A percentile compares a stretch with the other conserved stretches of the same genome.
These are phyloP conservation scores for Spiromastix sp. DNA, from an alignment of 2,329 filamentous ascomycete species.

Conservation along the genomic window DNA sequence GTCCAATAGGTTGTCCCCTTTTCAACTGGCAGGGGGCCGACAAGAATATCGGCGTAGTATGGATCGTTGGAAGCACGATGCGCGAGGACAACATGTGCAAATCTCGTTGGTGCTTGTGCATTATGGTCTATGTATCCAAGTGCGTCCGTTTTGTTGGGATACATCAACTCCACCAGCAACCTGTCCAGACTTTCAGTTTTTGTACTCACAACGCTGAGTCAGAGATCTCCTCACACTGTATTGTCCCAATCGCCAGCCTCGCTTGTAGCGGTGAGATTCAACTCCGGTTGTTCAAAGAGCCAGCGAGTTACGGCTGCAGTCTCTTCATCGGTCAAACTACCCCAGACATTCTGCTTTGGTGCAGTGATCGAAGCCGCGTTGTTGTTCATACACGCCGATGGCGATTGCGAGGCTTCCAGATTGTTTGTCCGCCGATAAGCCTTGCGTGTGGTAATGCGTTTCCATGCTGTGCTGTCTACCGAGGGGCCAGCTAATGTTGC, in stretches of 20 bases:
- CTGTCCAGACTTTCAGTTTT: too few species aligned
- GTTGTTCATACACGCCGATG: too few species aligned
- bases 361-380: too few species aligned
- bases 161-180: constrained; percentile 38
- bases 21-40: constrained; percentile 39
- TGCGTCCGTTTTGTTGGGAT: constrained; percentile 39
- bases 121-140: constrained; percentile 35
- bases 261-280: constrained; percentile 36
- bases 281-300: constrained; percentile 32
- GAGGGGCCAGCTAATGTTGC: too few species aligned
- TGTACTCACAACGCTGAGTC: too few species aligned
- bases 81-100: constrained; percentile 39
- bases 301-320: constrained; percentile 36
- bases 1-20: constrained; percentile 27
- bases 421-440: too few species aligned
- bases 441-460: too few species aligned
- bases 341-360: constrained; percentile 34
- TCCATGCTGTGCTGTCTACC: too few species aligned
- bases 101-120: constrained; percentile 27
- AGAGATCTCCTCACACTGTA: too few species aligned
- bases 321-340: constrained; percentile 32
- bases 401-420: too few species aligned
- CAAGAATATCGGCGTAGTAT: constrained; percentile 39
- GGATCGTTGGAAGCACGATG: constrained; percentile 34
- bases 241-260: constrained; percentile 15